Evolutionary conservation across 306 rosid species (phyloP), one percentile per base, ranked within the genome.

Genomic region (Carpinus viminea): DNA sequence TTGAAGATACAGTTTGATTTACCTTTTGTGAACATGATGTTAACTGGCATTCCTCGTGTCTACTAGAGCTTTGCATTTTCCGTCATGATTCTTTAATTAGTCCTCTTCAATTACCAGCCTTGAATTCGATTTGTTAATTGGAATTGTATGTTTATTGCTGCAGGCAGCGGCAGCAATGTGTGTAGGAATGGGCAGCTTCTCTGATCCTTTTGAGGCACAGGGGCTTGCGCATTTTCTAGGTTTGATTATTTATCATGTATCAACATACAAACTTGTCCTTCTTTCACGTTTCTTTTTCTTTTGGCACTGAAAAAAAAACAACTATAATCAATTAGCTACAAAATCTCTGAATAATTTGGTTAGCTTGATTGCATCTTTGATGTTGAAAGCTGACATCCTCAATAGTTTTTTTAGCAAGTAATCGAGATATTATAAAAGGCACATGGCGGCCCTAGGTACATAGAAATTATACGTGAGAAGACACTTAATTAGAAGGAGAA

Each of bases 161-260:
- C 88, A 95, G 98, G 98, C 98, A 5, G 98, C 98, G 1, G 98
- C 98, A 46, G 98, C 98, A 2, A 91, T 95, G 98, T 91, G 93
- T 68, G 98, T 95, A 16, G 98, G 91, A 78, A 90, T 95, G 48
- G 98, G 98, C 61, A 92, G 98, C 85, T 95, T 95, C 80, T 92
- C 90, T 47, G 98, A 95, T 76, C 98, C 98, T 43, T 65, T 73
- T 34, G 96, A 95, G 84, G 98, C 98, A 5, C 98, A 92, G 74
- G 98, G 98, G 76, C 92, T 95, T 26, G 98, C 98, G 10, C 98
- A 95, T 78, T 95, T 95, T 83, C 76, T 95, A 83, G 98, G 98
- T 95, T 62, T 78, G 84, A 50, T 70, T 77, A 34, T 78, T 74
- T 76, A 53, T 41, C 54, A 62, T 38, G 74, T 10, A 12, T 48